A percentile compares a stretch with the other conserved stretches of the same genome.
Evolutionary conservation across 2,329 filamentous ascomycete genomes (phyloP).

Genomic region (Emmonsia crescens): DNA sequence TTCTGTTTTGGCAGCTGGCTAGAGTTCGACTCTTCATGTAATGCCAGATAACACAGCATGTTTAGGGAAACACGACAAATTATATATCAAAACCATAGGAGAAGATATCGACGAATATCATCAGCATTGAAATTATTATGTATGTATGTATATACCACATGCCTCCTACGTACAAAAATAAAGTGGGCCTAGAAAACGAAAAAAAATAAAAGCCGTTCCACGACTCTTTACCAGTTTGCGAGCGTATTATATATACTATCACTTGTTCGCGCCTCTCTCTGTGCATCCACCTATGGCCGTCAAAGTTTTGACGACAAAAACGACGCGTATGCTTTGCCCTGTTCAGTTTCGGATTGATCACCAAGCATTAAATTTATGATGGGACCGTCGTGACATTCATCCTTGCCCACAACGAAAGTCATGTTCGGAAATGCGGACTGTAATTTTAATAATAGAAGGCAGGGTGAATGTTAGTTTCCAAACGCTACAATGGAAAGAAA

Average conservation of each 20-base stretch:
- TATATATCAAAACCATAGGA: background rate
- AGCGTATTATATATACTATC: background rate
- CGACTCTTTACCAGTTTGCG: background rate
- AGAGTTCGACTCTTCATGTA: background rate
- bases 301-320: conserved; percentile 21
- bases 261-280: background rate
- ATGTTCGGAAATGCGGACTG: conserved; percentile 20
- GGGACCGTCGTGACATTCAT: conserved; percentile 34
- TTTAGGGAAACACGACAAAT: background rate
- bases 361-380: conserved; percentile 31
- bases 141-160: background rate
- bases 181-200: background rate
- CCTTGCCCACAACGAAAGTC: conserved; percentile 27
- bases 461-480: background rate
- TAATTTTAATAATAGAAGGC: background rate
- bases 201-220: background rate
- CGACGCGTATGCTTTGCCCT: conserved; percentile 28
- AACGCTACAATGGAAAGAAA: background rate
- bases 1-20: background rate
- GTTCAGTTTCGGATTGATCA: conserved; percentile 27
- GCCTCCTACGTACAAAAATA: background rate
- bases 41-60: background rate
- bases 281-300: background rate
- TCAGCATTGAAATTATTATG: background rate
- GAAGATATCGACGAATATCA: background rate